Percentiles rank a stretch among this genome's conserved stretches.
phyloP scores from a whole-genome alignment of 192 early-diverging fungal genomes.

The Coemansia sp. region DNA sequence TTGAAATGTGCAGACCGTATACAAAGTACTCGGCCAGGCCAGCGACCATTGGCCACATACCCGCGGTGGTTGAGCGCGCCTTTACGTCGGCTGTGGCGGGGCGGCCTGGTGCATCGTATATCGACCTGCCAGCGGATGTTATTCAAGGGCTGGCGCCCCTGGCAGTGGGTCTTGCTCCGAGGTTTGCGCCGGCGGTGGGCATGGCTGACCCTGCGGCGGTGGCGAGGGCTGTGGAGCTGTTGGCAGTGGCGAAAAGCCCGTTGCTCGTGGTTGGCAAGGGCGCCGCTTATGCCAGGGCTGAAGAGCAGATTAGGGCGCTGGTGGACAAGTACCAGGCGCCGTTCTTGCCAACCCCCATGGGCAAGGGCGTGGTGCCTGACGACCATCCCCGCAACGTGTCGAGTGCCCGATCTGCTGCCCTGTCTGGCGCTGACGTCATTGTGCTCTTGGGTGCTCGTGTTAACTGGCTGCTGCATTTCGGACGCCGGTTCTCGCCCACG shows the following conservation, averaged over 20 bases:
- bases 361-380: conserved; percentile 70
- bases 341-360: conserved; percentile 73
- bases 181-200: conserved; percentile 19
- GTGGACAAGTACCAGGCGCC: conserved; percentile 60
- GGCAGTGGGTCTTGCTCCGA: not conserved
- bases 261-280: conserved; percentile 75
- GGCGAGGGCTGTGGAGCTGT: conserved; percentile 37
- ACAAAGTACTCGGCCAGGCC: conserved; percentile 62
- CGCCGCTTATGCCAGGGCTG: conserved; percentile 66
- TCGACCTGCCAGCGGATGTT: conserved; percentile 68
- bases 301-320: conserved; percentile 56
- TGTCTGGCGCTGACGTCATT: conserved; percentile 66
- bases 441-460: conserved; percentile 65
- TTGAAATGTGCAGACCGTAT: conserved; percentile 61
- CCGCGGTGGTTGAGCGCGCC: conserved; percentile 57
- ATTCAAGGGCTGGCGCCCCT: conserved; percentile 54
- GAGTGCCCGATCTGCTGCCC: conserved; percentile 63
- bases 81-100: conserved; percentile 56
- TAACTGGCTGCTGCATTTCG: conserved; percentile 79
- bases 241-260: conserved; percentile 56
- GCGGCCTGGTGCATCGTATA: conserved; percentile 63
- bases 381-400: conserved; percentile 59
- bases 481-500: conserved; percentile 51
- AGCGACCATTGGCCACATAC: conserved; percentile 49
- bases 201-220: conserved; percentile 57